Evolutionary conservation across 2,329 filamentous ascomycete genomes (phyloP).

Genomic region (Aureobasidium melanogenum): DNA sequence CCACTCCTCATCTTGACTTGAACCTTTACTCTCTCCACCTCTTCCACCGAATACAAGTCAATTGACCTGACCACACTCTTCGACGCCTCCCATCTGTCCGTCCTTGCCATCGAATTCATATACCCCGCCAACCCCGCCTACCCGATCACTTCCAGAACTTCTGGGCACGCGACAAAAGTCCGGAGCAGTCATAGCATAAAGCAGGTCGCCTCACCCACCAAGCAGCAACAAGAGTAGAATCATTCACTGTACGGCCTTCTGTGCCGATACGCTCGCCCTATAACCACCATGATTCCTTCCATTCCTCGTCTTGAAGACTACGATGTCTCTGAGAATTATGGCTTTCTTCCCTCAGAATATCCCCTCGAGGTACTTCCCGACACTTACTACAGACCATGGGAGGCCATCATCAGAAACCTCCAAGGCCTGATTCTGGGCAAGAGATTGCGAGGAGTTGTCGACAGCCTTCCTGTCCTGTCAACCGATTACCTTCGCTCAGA

Average conservation of each 20-base stretch:
- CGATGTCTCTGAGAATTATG: constrained; percentile 66
- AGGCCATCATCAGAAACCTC: constrained; percentile 74
- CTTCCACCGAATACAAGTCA: background rate
- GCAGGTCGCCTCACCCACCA: background rate
- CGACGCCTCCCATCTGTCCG: constrained; percentile 7
- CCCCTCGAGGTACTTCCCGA: constrained; percentile 76
- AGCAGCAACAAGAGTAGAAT: background rate
- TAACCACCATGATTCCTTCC: constrained; percentile 30
- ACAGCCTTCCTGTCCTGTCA: constrained; percentile 73
- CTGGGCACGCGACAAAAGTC: background rate
- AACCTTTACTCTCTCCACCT: background rate
- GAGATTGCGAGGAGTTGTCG: constrained; percentile 69
- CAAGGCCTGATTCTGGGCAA: constrained; percentile 80
- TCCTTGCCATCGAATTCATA: background rate
- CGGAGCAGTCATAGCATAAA: background rate
- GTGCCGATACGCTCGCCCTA: background rate
- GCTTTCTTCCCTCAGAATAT: constrained; percentile 76
- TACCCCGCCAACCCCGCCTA: constrained; percentile 9
- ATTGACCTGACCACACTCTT: background rate
- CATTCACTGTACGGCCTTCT: background rate
- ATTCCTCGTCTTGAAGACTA: constrained; percentile 59
- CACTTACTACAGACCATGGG: constrained; percentile 92
- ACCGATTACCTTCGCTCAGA: constrained; percentile 74
- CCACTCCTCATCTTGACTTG: background rate
- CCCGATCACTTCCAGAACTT: constrained; percentile 1